Conservation (phyloP, 2,329 filamentous ascomycete species). For the Ramularia collo-cygni region DNA sequence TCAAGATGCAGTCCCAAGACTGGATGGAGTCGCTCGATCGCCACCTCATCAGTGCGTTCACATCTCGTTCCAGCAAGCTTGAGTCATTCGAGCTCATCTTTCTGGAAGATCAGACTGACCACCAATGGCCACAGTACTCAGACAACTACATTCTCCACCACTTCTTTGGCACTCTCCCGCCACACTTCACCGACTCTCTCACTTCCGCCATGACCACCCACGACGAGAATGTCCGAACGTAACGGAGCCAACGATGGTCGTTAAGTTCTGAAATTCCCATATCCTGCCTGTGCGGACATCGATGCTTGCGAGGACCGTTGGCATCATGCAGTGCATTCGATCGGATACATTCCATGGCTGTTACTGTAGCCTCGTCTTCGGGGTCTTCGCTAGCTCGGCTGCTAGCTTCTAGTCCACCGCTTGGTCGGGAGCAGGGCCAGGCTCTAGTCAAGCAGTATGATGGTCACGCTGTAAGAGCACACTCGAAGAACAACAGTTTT, state of each 20-base stretch:
- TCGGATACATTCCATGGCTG: too few relatives aligned
- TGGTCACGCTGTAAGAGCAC: constrained; percentile 77
- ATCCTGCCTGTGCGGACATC: too few relatives aligned
- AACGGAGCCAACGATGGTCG: too few relatives aligned
- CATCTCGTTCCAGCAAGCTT: constrained; percentile 8
- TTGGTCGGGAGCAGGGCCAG: constrained; percentile 79
- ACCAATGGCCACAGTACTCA: constrained; percentile 18
- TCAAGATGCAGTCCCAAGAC: too few relatives aligned
- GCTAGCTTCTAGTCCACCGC: too few relatives aligned
- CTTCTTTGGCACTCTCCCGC: constrained; percentile 23
- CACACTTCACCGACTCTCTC: constrained; percentile 16
- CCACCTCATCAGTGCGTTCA: constrained; percentile 11
- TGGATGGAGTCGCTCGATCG: too few relatives aligned
- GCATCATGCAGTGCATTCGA: too few relatives aligned
- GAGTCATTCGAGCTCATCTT: constrained; percentile 19
- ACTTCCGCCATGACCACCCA: constrained; percentile 15
- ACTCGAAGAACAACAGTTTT: constrained; percentile 89
- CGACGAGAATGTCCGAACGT: too few relatives aligned
- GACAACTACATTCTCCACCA: constrained; percentile 19
- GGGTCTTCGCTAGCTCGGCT: too few relatives aligned
- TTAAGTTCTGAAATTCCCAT: too few relatives aligned
- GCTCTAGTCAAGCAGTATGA: constrained; percentile 87
- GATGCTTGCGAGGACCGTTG: too few relatives aligned
- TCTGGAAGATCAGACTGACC: constrained; percentile 16
- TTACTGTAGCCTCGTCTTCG: too few relatives aligned